Base-by-base conservation (phyloP, 2,329 filamentous ascomycete species). In the Aspergillus candidus region DNA sequence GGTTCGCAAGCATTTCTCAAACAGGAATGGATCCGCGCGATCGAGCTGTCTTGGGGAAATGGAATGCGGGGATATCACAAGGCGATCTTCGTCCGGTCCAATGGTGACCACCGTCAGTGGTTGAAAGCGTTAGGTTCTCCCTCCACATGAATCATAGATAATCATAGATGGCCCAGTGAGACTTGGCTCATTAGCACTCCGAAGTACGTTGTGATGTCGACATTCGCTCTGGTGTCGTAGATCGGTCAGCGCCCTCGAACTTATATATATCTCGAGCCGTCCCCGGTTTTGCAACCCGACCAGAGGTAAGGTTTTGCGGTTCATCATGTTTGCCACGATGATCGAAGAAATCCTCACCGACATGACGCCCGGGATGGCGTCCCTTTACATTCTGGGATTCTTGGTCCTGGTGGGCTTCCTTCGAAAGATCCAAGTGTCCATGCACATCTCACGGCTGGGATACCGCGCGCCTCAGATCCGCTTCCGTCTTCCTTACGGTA, bases 341-440 rank as follows among this genome's bases (percentile, higher is more conserved):
- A 60, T 81, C 39, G 77, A 80, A 53, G 54, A 66, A 30, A 43
- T 75, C 27, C 37, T 76, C 48, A 65, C 68, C 46, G 62, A 70
- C 45, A 53, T 73, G 56, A 76, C 76, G 44, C 52, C 69, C 41
- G 69, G 64, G 45, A 59, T 62, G 41, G 50, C 69, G 13, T 43
- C 69, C 37, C 40, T 72, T 27, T 60, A 71, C 49, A 17, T 71
- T 30, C 47, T 69, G 5, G 61, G 62, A 36, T 55, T 65, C 10
- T 69, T 70, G 37, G 43, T 67, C 5, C 36, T 75, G 35, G 68
- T 69, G 45, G 63, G 57, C 35, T 44, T 61, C 36, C 42, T 60
- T 36, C 55, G 56, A 33, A 61, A 60, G 41, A 29, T 62, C 15
- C 58, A 59, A 18, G 55, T 58, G n/a, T 54, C 57, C 17, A 53